Evolutionary conservation across 2,329 filamentous ascomycete species (phyloP), one percentile per base, ranked within the genome.

Genomic region (Colletotrichum musae): DNA sequence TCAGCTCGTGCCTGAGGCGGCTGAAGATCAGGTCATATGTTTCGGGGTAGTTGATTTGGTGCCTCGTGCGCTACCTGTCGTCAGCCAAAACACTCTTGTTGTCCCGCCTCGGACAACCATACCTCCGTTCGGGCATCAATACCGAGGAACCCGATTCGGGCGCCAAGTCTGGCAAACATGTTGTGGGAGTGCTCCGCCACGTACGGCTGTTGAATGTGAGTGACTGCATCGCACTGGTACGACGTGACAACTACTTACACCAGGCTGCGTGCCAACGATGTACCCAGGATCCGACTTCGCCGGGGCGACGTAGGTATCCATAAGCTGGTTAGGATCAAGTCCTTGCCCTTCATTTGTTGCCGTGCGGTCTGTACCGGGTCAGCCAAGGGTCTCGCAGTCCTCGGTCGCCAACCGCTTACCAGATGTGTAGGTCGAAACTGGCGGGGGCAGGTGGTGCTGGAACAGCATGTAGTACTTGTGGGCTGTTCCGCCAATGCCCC

Each of bases 391-490:
- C 77, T 77, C 77, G 74, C 84, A 82, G 77, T 41, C n/a, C 39
- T 24, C 36, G 45, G 48, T 36, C 15, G 41, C 75, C 70, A 54
- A 62, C 15, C n/a, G 57, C 74, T 70, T 72, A 85, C 93, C 92
- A 1, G 93, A 93, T 3, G 94, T 97, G 78, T 92, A 98, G 1
- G 95, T 97, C 36, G 93, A 95, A 71, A 88, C 85, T 0, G 95
- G 94, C 1, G 95, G 95, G 13, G 95, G 89, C 58, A 97, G 83
- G 76, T 98, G 95, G 74, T 99, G 96, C 82, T 99, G 96, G 81
- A 99, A 99, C 10, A 99, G 88, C 88, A 98, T 89, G 79, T 99
- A 99, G 81, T 98, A 98, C 81, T 99, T 99, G 85, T 96, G 97
- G 1, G 96, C 96, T 63, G 95, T 91, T 39, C 93, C 94, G 5